Evolutionary conservation across 1,284 basidiomycete species (phyloP), one percentile per base, ranked within the genome.

Genomic region (Pterula multifida): DNA sequence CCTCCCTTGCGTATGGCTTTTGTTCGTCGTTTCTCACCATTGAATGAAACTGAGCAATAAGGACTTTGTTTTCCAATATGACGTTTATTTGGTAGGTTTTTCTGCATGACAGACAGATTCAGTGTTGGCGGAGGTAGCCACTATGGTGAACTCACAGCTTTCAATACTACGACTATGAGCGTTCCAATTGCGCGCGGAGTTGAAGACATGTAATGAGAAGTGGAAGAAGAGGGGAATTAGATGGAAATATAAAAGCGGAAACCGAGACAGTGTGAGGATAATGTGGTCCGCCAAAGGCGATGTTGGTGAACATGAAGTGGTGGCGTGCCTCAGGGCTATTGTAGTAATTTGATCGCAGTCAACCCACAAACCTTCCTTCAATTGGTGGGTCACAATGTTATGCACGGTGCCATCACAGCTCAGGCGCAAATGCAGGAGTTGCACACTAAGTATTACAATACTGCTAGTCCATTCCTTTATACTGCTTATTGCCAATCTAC

Each of bases 31-130:
- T 82, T 93, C 65, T 91, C 81, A 45, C 81, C 80, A 59, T 88
- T 86, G 52, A 93, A 72, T 3, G 73, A 70, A 36, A 97, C 75
- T 22, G 84, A 72, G 60, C 92, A 95, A 66, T 94, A 98, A 0
- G 96, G 96, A 63, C 97, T 93, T 67, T 98, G 96, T 66, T 98
- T 98, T 56, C 95, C 92, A 50, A 97, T 93, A 57, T 93, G 83
- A 58, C 87, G 78, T 69, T 94, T 94, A 65, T 96, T 95, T 12
- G 90, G 90, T 49, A 96, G 73, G 68, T 96, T 90, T 67, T 85
- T 82, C 91, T 95, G 49, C 24, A 45, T 52, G 45, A 47, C 52
- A 49, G 48, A 55, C 46, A 51, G 53, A 57, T 47, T 28, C 55
- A 45, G 28, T 46, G 45, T 23, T 45, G 50, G 21, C 19, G 9